Percentiles rank a stretch among this genome's conserved stretches.
Conservation (phyloP, 1,284 basidiomycete species). For the Macrocystidia cucumis region DNA sequence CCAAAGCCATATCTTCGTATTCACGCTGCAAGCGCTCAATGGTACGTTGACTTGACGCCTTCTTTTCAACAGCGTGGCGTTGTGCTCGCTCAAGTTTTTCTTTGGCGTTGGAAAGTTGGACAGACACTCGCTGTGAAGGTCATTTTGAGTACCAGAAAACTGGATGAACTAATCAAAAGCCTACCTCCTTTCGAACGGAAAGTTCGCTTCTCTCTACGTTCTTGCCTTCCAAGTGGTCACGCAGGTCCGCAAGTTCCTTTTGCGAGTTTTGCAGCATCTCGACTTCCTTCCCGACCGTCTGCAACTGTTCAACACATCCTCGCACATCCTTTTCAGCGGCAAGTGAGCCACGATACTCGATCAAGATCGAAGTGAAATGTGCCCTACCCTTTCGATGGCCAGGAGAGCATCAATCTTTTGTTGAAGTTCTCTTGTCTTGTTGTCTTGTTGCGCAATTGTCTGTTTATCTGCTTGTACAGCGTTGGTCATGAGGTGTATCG, state of each 20-base stretch:
- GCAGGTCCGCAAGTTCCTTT: constrained; percentile 56
- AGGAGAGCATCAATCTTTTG: constrained; percentile 63
- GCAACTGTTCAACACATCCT: constrained; percentile 60
- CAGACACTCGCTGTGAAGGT: constrained; percentile 57
- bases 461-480: constrained; percentile 57
- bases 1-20: constrained; percentile 69
- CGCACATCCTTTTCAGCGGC: constrained; percentile 47
- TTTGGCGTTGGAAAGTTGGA: constrained; percentile 68
- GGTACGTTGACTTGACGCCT: constrained; percentile 54
- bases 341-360: no score
- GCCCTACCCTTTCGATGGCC: constrained; percentile 64
- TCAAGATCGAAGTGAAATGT: background rate
- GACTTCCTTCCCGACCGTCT: constrained; percentile 65
- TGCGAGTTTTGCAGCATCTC: constrained; percentile 51
- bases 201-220: constrained; percentile 67
- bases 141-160: background rate
- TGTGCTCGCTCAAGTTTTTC: constrained; percentile 73
- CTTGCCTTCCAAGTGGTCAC: constrained; percentile 62
- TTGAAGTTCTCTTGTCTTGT: constrained; percentile 69
- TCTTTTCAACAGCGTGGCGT: constrained; percentile 69
- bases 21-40: constrained; percentile 68
- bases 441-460: constrained; percentile 51
- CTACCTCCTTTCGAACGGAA: constrained; percentile 56
- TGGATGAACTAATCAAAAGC: constrained; percentile 9
- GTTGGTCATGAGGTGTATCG: constrained; percentile 64